Evolutionary conservation across 495 filamentous ascomycete genomes (phyloP), one percentile per base, ranked within the genome.

Genomic region (Penicillium steckii): DNA sequence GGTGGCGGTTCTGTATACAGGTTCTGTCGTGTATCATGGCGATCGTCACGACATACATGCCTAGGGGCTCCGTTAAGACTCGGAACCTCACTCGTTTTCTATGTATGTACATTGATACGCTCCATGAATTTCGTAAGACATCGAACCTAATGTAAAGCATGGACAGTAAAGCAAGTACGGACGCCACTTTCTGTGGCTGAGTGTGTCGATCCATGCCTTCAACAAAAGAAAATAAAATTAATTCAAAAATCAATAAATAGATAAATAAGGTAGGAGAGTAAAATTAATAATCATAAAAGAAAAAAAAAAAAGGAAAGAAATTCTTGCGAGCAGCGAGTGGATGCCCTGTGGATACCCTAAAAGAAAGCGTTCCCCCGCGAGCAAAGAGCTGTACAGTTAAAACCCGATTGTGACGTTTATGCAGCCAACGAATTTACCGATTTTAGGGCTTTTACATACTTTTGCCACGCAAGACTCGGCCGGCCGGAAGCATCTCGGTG

Each of bases 171-270:
- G 17, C 21, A 48, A 13, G 46, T 3, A 40, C 17, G 26, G 29
- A 32, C 56, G 56, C 56, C 56, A 58, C 56, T 35, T 2, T 21
- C 19, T 53, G 56, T 58, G 56, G 56, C 56, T 58, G 46, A 50
- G 56, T n/a, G 10, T 29, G 50, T 44, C 49, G 49, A 57, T 57
- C 55, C 33, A 52, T 18, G 18, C 15, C 30, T 26, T 45, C 53
- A 32, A 44, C 53, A 42, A 43, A 43, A 38, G 44, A n/a, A 45
- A n/a, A n/a, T n/a, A n/a, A n/a, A n/a, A n/a, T n/a, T n/a, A n/a
- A n/a, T n/a, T n/a, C n/a, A n/a, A n/a, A n/a, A n/a, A n/a, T n/a
- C n/a, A n/a, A n/a, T n/a, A n/a, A n/a, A n/a, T n/a, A n/a, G n/a
- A n/a, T n/a, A n/a, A n/a, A n/a, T n/a, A n/a, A n/a, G n/a, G n/a